A percentile compares a stretch with the other conserved stretches of the same genome.
These are phyloP conservation scores for Rhizopus microsporus DNA, from an alignment of 371 early-diverging fungal genomes.

Conservation along the genomic window DNA sequence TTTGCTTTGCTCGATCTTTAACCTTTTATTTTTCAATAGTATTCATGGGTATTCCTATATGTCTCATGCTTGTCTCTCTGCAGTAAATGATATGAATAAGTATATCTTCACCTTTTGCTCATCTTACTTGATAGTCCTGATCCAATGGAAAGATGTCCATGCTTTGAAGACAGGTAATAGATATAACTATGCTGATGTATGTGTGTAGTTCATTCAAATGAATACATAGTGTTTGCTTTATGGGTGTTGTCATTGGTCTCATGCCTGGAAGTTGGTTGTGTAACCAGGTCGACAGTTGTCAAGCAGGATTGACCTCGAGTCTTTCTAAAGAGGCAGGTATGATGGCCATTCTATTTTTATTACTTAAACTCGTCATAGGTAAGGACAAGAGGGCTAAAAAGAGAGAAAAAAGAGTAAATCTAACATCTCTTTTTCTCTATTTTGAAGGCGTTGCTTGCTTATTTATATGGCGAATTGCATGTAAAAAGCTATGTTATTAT, in stretches of 20 bases:
- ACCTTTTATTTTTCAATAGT: slow-evolving; percentile 23
- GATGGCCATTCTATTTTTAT: slow-evolving; percentile 33
- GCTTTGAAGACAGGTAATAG: slow-evolving; percentile 70
- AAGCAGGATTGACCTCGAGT: slow-evolving; percentile 37
- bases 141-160: slow-evolving; percentile 78
- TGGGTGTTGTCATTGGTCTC: slow-evolving; percentile 69
- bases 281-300: slow-evolving; percentile 41
- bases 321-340: slow-evolving; percentile 31
- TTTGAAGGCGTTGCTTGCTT: slow-evolving; percentile 52
- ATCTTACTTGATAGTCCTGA: slow-evolving; percentile 51
- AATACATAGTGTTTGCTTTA: slow-evolving; percentile 63
- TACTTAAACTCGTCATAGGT: slow-evolving; percentile 53
- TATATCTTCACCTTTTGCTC: background rate
- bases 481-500: slow-evolving; percentile 60
- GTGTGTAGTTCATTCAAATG: background rate
- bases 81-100: slow-evolving; percentile 43
- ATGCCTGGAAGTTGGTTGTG: slow-evolving; percentile 65
- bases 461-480: slow-evolving; percentile 64
- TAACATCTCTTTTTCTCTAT: background rate
- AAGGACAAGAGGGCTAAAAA: slow-evolving; percentile 1
- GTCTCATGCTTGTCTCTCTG: slow-evolving; percentile 51
- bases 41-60: slow-evolving; percentile 39
- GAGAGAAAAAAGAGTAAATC: background rate
- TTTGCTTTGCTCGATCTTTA: background rate
- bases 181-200: background rate